These are phyloP conservation scores for Plasmodium ovale DNA, from an alignment of 169 alveolate species.

Conservation along the genomic window DNA sequence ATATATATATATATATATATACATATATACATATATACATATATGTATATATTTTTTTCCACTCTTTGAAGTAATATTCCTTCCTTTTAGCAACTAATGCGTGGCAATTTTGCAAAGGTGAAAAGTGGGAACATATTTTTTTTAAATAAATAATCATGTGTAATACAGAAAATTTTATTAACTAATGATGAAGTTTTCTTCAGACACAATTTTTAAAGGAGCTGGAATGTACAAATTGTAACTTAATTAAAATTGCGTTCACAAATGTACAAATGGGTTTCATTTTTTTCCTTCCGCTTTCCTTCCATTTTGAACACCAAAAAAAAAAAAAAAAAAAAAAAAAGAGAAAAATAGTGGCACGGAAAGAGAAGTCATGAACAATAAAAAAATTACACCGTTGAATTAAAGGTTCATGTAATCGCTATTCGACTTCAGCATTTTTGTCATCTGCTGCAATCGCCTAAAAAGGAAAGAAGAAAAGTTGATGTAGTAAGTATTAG, in stretches of 20 bases:
- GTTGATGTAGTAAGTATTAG: not conserved
- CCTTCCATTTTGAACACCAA: not conserved
- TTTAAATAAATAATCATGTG: not conserved
- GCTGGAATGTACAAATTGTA: not conserved
- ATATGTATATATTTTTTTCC: not conserved
- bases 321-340: not conserved
- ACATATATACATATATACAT: not conserved
- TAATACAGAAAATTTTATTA: not conserved
- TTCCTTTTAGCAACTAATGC: too few species aligned
- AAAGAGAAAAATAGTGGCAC: not conserved
- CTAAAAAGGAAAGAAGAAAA: slow-evolving; percentile 12
- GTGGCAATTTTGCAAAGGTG: too few species aligned
- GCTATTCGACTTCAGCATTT: slow-evolving; percentile 49
- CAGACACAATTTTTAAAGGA: not conserved
- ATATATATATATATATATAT: not conserved
- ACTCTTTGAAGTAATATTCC: too few species aligned
- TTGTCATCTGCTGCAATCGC: slow-evolving; percentile 71
- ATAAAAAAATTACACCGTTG: slow-evolving; percentile 8
- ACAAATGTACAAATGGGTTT: slow-evolving; percentile 3
- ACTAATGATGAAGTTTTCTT: not conserved
- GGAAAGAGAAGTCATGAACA: slow-evolving; percentile 10
- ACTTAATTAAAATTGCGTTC: too few species aligned
- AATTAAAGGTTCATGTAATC: slow-evolving; percentile 42
- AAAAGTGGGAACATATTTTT: too few species aligned
- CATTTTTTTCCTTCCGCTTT: not conserved